Base-by-base conservation (phyloP, 176 grass and related monocot genomes). In the Carex kokanica region DNA sequence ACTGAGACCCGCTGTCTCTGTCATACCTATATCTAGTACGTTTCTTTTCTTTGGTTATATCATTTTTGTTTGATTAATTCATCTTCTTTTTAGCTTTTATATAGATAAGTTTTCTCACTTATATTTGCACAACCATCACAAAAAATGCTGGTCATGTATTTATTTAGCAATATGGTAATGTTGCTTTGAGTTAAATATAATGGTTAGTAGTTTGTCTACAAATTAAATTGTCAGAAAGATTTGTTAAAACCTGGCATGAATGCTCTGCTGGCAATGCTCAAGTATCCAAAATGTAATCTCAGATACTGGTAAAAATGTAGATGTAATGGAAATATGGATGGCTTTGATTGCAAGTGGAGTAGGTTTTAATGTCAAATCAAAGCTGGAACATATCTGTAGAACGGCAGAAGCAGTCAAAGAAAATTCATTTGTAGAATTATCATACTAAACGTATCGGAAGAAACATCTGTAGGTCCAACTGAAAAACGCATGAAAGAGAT, bases 21-120 rank as follows among this genome's bases (percentile, higher is more conserved):
- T 65, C 20, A 82, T 82, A 17, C 80, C 80, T 62, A 82, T 82
- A 27, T 82, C 80, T 4, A 68, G 80, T 82, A 67, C 25, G 23
- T 18, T 77, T 54, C 49, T 52, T 75, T 65, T 66, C 1, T 82
- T 8, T 79, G 23, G 14, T 57, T 38, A 8, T 73, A 43, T 73
- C 34, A 73, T 16, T 61, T 61, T 60, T 62, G 20, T 66, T 45
- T 82, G 29, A 54, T 80, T 80, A 31, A 43, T 80, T 60, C 45
- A 43, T 20, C 14, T 43, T 77, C 52, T 31, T 5, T 54, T 18
- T 18, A 25, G 45, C 4, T 54, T 17, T 29, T 54, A 38, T 27
- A 20, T 51, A 24, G 40, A 47, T 1, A 47, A 49, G 63, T 49
- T 25, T 10, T 74, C 21, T 53, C 21, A 29, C 5, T 52, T 74